phyloP scores from a whole-genome alignment of 2,329 filamentous ascomycete species.

The Gremmenia infestans region DNA sequence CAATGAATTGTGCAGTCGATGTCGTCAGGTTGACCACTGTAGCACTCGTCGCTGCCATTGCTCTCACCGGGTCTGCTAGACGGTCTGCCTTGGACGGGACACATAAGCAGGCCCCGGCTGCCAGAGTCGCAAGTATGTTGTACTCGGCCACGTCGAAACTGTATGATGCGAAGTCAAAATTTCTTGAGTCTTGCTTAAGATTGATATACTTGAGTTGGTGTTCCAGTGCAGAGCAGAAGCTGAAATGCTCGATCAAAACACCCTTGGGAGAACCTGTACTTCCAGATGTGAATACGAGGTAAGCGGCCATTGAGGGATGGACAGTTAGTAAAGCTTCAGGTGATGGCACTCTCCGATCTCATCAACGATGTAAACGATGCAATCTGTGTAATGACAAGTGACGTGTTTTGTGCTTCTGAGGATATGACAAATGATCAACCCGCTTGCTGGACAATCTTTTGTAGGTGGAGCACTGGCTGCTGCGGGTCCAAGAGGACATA shows the following conservation, averaged over 20 bases:
- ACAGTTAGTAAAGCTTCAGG: background rate
- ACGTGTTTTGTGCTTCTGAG: background rate
- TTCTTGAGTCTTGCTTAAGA: background rate
- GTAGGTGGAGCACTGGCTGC: constrained; percentile 19
- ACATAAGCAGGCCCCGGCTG: constrained; percentile 34
- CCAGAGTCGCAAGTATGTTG: constrained; percentile 24
- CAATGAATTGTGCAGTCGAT: no score
- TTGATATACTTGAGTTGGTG: background rate
- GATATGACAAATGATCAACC: background rate
- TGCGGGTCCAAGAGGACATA: constrained; percentile 27
- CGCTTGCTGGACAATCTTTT: background rate
- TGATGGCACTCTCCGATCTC: no score
- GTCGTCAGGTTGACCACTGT: no score
- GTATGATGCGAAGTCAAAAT: background rate
- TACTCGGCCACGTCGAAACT: constrained; percentile 35
- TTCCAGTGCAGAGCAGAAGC: constrained; percentile 5
- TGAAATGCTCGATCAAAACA: constrained; percentile 18
- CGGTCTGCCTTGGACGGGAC: constrained; percentile 34
- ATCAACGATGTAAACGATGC: background rate
- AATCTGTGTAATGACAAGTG: background rate
- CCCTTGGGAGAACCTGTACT: constrained; percentile 15
- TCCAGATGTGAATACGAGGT: constrained; percentile 20
- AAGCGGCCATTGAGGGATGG: background rate
- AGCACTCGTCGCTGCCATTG: constrained; percentile 15
- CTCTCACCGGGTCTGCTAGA: constrained; percentile 16